These are phyloP conservation scores for Alternaria sp. DNA, from an alignment of 2,329 filamentous ascomycete species.

Conservation along the genomic window DNA sequence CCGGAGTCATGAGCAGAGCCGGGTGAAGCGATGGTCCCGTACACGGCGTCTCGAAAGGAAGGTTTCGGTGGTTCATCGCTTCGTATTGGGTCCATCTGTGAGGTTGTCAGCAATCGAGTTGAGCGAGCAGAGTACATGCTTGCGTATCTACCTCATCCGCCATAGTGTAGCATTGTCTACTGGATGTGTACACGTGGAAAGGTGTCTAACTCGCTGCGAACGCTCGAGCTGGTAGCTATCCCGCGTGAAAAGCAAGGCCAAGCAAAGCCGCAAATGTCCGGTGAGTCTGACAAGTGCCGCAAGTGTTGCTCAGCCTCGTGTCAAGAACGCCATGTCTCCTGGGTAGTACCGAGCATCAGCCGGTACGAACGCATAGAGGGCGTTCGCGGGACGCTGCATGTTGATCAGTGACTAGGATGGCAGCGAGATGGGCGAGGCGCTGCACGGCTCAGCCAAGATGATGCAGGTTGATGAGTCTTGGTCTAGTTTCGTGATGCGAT, in stretches of 20 bases:
- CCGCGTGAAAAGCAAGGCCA: conserved; percentile 1
- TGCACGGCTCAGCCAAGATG: not conserved
- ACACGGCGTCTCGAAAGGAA: conserved; percentile 18
- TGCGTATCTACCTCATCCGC: conserved; percentile 22
- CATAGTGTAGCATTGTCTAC: conserved; percentile 23
- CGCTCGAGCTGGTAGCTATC: not conserved
- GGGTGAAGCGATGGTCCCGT: conserved; percentile 18
- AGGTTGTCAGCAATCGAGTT: conserved; percentile 7
- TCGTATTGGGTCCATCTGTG: conserved; percentile 12
- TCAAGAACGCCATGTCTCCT: conserved; percentile 13
- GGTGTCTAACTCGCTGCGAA: not conserved
- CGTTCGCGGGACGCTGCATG: not conserved
- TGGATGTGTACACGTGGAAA: conserved; percentile 1
- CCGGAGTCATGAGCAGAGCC: conserved; percentile 21
- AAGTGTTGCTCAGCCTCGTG: conserved; percentile 22
- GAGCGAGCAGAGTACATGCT: not conserved
- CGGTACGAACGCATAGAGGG: not conserved
- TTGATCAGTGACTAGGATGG: not conserved
- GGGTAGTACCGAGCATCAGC: conserved; percentile 3
- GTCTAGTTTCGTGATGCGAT: not conserved
- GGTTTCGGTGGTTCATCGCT: conserved; percentile 5
- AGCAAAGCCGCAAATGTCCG: conserved; percentile 3
- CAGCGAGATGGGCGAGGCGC: not conserved
- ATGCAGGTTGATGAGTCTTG: not conserved
- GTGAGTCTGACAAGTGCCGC: conserved; percentile 14